Evolutionary conservation across 2,329 filamentous ascomycete species (phyloP).

Genomic region (Rutstroemia sydowiana): DNA sequence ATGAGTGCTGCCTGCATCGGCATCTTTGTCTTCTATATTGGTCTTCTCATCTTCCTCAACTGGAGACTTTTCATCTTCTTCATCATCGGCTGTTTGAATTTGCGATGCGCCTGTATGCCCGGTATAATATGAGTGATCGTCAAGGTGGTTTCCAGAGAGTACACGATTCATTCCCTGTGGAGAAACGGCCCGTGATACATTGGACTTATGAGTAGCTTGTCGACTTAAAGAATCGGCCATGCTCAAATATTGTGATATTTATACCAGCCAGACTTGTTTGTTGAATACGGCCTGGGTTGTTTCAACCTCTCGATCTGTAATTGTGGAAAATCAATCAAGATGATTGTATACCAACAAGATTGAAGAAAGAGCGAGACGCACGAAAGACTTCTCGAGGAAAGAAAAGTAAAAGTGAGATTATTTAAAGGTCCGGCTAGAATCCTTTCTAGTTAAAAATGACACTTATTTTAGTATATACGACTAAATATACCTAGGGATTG

Average conservation of each 20-base stretch:
- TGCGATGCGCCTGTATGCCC: not conserved
- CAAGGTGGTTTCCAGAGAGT: slow-evolving; percentile 20
- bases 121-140: slow-evolving; percentile 17
- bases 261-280: not conserved
- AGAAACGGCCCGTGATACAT: slow-evolving; percentile 11
- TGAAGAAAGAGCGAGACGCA: not conserved
- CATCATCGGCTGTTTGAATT: not conserved
- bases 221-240: not conserved
- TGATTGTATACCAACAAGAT: not conserved
- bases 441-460: not conserved
- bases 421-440: not conserved
- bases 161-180: slow-evolving; percentile 13
- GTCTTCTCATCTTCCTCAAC: not conserved
- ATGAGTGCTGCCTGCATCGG: slow-evolving; percentile 4
- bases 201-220: slow-evolving; percentile 3
- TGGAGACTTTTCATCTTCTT: not conserved
- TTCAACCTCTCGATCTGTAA: too few relatives aligned
- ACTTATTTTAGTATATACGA: not conserved
- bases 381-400: not conserved
- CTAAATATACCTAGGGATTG: not conserved
- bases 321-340: not conserved
- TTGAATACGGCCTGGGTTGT: not conserved
- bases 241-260: not conserved
- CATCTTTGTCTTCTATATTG: not conserved
- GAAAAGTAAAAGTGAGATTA: not conserved